Evolutionary conservation across 2,329 filamentous ascomycete species (phyloP).

Genomic region (Colletotrichum gigasporum): DNA sequence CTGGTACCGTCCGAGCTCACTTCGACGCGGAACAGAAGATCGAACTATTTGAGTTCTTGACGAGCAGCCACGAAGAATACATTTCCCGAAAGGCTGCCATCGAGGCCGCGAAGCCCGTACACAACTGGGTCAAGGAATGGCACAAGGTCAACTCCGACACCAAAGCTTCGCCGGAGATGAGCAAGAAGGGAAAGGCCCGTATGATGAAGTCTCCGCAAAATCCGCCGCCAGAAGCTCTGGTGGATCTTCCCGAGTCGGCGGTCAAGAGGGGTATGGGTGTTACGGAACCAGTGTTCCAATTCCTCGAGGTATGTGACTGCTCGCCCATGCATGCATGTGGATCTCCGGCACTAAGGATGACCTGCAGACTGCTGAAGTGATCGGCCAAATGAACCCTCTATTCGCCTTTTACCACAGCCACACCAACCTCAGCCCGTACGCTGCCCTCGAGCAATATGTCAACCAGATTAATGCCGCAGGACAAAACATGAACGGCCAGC

Average conservation of each 20-base stretch:
- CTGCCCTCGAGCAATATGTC: slow-evolving; percentile 70
- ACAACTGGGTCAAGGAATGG: slow-evolving; percentile 75
- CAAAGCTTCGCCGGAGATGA: slow-evolving; percentile 72
- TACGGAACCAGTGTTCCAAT: slow-evolving; percentile 69
- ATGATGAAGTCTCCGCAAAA: slow-evolving; percentile 67
- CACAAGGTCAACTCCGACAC: slow-evolving; percentile 65
- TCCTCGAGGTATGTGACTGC: slow-evolving; percentile 64
- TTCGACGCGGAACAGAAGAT: slow-evolving; percentile 85
- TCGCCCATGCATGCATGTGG: slow-evolving; percentile 3
- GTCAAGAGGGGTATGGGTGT: slow-evolving; percentile 67
- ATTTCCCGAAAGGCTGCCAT: slow-evolving; percentile 75
- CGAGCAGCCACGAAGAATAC: slow-evolving; percentile 82
- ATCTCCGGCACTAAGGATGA: slow-evolving; percentile 36
- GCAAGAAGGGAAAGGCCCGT: slow-evolving; percentile 70
- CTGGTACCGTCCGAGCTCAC: slow-evolving; percentile 79
- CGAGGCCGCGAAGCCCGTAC: slow-evolving; percentile 68
- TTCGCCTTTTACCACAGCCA: slow-evolving; percentile 68
- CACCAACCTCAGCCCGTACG: slow-evolving; percentile 63
- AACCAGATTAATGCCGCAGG: slow-evolving; percentile 53
- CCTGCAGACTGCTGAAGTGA: slow-evolving; percentile 69
- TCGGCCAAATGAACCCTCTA: slow-evolving; percentile 73
- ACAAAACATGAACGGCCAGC: slow-evolving; percentile 58
- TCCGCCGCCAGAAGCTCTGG: slow-evolving; percentile 64
- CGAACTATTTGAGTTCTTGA: slow-evolving; percentile 85
- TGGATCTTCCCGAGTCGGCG: slow-evolving; percentile 67